phyloP scores from a whole-genome alignment of 257 asterid species.

The Rauvolfia tetraphylla region DNA sequence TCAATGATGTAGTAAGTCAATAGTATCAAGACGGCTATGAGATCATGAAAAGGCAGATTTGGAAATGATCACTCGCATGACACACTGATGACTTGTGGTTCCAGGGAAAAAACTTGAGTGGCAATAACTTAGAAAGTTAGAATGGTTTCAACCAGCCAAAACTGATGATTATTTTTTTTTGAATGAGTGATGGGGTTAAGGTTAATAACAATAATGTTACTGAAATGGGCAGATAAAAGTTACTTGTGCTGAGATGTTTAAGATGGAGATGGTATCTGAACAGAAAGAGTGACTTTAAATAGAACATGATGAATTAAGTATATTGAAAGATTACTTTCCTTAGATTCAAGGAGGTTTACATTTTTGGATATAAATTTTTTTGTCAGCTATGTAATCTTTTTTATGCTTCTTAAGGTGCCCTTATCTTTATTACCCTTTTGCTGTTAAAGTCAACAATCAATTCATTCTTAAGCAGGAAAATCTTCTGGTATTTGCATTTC shows the following conservation, averaged over 20 bases:
- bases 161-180: neutral
- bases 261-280: neutral
- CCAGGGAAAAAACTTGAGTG: neutral
- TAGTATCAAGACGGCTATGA: neutral
- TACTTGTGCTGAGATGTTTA: neutral
- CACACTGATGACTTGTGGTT: neutral
- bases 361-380: neutral
- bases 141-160: neutral
- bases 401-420: neutral
- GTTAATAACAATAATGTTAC: neutral
- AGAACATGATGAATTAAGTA: neutral
- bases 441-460: neutral
- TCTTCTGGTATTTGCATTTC: slow-evolving; percentile 70
- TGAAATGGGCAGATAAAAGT: neutral
- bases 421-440: neutral
- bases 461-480: slow-evolving; percentile 46
- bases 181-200: neutral
- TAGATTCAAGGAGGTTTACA: neutral
- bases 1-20: neutral
- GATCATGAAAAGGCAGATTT: neutral
- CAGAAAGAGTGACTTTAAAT: neutral
- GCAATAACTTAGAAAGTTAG: neutral
- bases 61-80: neutral
- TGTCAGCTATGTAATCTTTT: neutral
- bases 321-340: neutral